Base-by-base conservation (phyloP, 2,329 filamentous ascomycete genomes). In the Paracamarosporium sp. region DNA sequence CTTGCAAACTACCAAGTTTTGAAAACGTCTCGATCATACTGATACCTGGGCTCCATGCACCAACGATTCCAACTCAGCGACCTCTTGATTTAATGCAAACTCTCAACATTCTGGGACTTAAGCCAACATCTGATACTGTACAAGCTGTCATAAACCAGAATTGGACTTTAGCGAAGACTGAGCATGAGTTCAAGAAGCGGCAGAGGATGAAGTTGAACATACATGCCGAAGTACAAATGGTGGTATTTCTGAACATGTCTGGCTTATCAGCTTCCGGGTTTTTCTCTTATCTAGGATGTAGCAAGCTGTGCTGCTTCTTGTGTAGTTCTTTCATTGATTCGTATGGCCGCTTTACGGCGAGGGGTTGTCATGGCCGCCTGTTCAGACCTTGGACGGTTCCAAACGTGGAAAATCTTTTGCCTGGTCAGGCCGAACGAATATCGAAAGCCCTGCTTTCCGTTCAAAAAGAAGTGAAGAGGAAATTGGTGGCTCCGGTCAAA, bases 291-390 rank as follows among this genome's bases (percentile, higher is more conserved):
- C 43, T 67, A 48, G 66, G 66, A 60, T 68, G 63, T 53, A 68
- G 66, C 54, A 67, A 67, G 59, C 56, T 67, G 20, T 55, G 66
- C 45, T 68, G 63, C 61, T 68, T 68, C 57, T 55, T 66, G 63
- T 68, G 64, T 50, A 24, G 53, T 57, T 33, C 27, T 6, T 64
- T 68, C 48, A 41, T 68, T 31, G 52, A 62, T 36, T 64, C 55
- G 11, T 59, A 67, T 59, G 63, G 64, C 11, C 31, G 48, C 8
- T 61, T 68, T 44, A 53, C 48, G 11, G 60, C 63, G 45, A 59
- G 64, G 50, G 66, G 66, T 5, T 67, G 61, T 38, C 63, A 68
- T 61, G 64, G 64, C 31, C 64, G 64, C 38, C 59, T 66, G 41
- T 67, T 68, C 55, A 66, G 56, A 47, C 57, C 59, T 57, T 68